Conservation (phyloP, 192 early-diverging fungal genomes). For the Dissophora globulifera region DNA sequence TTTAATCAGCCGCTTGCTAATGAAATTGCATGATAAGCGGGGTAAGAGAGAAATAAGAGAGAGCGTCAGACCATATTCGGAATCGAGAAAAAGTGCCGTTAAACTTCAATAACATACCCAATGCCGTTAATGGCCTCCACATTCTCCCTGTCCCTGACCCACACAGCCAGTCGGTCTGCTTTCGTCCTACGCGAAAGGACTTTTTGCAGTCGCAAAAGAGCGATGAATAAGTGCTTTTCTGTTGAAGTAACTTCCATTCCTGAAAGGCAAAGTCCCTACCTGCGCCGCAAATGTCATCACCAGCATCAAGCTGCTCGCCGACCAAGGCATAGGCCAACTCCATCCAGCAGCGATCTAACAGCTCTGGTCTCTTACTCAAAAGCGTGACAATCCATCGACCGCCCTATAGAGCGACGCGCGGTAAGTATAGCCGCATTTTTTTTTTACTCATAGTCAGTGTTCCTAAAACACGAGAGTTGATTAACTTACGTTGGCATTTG, state of each 20-base stretch:
- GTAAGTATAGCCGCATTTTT: too few relatives aligned
- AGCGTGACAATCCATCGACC: slow-evolving; percentile 58
- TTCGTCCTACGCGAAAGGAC: slow-evolving; percentile 53
- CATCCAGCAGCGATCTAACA: slow-evolving; percentile 58
- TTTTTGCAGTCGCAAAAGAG: too few relatives aligned
- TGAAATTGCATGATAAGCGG: not conserved
- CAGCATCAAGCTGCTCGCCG: slow-evolving; percentile 54
- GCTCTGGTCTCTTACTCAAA: slow-evolving; percentile 30
- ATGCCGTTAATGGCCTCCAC: slow-evolving; percentile 56
- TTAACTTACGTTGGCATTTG: slow-evolving; percentile 53
- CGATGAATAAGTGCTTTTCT: not conserved
- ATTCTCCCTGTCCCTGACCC: slow-evolving; percentile 58
- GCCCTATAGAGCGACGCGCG: too few relatives aligned
- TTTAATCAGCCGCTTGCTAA: slow-evolving; percentile 47
- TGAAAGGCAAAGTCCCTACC: slow-evolving; percentile 49
- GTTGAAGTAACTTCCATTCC: not conserved
- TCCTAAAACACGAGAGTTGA: too few relatives aligned
- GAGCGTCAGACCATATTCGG: not conserved
- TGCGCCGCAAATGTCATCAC: slow-evolving; percentile 57
- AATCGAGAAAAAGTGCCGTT: not conserved
- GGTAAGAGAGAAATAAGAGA: not conserved
- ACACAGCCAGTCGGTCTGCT: slow-evolving; percentile 55
- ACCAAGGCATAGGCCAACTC: slow-evolving; percentile 55
- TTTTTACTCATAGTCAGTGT: too few relatives aligned
- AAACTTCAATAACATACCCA: slow-evolving; percentile 37